phyloP scores from a whole-genome alignment of 495 filamentous ascomycete genomes.

The Corynascus novoguineensis region DNA sequence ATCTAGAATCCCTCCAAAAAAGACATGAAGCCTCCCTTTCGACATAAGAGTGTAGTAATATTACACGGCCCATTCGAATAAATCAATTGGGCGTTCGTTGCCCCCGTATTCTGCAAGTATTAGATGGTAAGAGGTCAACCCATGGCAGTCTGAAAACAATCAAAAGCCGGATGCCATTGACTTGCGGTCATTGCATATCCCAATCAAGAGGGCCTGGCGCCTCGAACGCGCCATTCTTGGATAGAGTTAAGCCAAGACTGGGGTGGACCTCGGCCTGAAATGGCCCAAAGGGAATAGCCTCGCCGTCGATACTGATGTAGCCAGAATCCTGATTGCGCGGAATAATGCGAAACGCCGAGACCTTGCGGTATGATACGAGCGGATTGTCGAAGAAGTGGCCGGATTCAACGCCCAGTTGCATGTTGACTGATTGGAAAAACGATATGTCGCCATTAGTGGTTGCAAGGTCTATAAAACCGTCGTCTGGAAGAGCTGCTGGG shows the following conservation, averaged over 20 bases:
- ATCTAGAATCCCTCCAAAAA: no score
- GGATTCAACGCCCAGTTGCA: conserved; percentile 63
- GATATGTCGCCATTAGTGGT: conserved; percentile 71
- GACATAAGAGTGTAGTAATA: no score
- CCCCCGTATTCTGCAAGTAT: background rate
- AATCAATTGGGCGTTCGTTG: background rate
- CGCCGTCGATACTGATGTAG: conserved; percentile 93
- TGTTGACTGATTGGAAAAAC: conserved; percentile 54
- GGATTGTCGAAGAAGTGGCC: conserved; percentile 72
- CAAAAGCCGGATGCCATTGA: conserved; percentile 25
- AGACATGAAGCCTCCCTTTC: no score
- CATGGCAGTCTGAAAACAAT: background rate
- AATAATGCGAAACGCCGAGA: conserved; percentile 73
- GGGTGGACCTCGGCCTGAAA: conserved; percentile 88
- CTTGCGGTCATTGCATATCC: conserved; percentile 33
- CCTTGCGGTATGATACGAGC: conserved; percentile 73
- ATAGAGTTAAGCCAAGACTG: conserved; percentile 77
- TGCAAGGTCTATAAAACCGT: conserved; percentile 81
- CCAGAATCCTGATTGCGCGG: conserved; percentile 60
- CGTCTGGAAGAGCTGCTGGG: conserved; percentile 72
- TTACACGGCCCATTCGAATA: no score
- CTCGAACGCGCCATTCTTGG: conserved; percentile 68
- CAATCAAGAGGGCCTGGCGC: conserved; percentile 54
- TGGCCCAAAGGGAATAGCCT: conserved; percentile 74
- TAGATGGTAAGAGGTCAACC: background rate